Evolutionary conservation across 768 basidiomycete genomes (phyloP).

Genomic region (Hericium coralloides): DNA sequence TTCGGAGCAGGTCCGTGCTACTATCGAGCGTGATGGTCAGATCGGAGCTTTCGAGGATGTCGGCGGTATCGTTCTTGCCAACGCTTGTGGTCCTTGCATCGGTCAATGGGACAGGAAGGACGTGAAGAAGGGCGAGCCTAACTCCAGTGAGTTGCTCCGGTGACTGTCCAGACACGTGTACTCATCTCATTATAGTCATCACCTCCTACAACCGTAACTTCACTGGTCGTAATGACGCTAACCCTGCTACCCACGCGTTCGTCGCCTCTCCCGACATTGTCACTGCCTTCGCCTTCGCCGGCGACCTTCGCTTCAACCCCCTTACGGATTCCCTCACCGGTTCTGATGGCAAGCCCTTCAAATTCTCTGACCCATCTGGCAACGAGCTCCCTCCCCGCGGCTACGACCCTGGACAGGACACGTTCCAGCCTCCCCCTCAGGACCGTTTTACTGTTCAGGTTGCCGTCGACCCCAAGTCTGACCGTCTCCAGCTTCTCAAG

Average conservation of each 20-base stretch:
- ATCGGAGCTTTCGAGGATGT: constrained; percentile 80
- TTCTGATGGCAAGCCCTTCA: constrained; percentile 92
- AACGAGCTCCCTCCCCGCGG: constrained; percentile 91
- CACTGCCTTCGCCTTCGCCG: constrained; percentile 94
- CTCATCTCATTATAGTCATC: constrained; percentile 51
- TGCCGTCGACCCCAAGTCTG: constrained; percentile 74
- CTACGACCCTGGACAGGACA: constrained; percentile 95
- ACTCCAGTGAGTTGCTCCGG: constrained; percentile 66
- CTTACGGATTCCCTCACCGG: constrained; percentile 83
- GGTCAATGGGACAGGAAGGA: constrained; percentile 99
- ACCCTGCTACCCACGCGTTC: constrained; percentile 97
- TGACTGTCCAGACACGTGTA: not conserved
- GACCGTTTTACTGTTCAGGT: constrained; percentile 82
- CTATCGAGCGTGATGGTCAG: constrained; percentile 93
- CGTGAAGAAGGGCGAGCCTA: constrained; percentile 92
- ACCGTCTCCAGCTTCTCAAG: constrained; percentile 84
- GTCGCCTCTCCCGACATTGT: constrained; percentile 93
- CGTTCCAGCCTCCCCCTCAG: constrained; percentile 89
- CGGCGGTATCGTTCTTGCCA: constrained; percentile 92
- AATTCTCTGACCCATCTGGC: constrained; percentile 88
- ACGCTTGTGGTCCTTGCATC: constrained; percentile 98
- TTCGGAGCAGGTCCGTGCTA: constrained; percentile 96
- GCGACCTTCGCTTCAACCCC: constrained; percentile 94
- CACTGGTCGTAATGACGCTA: constrained; percentile 98
- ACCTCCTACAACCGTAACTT: constrained; percentile 99